Conservation (phyloP, 345 rosid species). For the Hypericum androsaemum region DNA sequence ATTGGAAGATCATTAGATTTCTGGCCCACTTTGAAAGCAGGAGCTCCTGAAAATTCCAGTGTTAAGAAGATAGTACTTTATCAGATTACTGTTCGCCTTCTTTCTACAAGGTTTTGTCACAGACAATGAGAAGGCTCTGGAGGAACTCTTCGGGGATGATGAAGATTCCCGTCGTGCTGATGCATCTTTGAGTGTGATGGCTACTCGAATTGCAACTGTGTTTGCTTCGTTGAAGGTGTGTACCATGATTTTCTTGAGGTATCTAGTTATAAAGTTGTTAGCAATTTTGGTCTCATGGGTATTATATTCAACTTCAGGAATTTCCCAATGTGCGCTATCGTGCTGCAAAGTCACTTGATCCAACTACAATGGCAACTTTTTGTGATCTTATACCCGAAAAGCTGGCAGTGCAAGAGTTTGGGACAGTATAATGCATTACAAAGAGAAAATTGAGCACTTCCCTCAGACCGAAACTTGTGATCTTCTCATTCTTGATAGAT, state of each 20-base stretch:
- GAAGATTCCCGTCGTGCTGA: slow-evolving; percentile 74
- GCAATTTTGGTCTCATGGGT: too few species aligned
- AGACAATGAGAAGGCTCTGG: slow-evolving; percentile 80
- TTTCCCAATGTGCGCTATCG: slow-evolving; percentile 92
- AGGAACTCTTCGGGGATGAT: slow-evolving; percentile 76
- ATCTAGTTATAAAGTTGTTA: slow-evolving; percentile 2
- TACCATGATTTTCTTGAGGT: slow-evolving; percentile 13
- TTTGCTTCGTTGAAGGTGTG: slow-evolving; percentile 94
- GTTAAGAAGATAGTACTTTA: too few species aligned
- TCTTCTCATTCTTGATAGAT: slow-evolving; percentile 91
- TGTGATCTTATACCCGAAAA: slow-evolving; percentile 90
- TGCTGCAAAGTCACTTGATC: slow-evolving; percentile 90
- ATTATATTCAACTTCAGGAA: slow-evolving; percentile 39
- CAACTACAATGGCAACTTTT: slow-evolving; percentile 81
- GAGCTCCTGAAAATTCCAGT: too few species aligned
- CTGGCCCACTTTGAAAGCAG: too few species aligned
- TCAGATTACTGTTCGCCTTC: slow-evolving; percentile 3
- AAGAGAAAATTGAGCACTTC: slow-evolving; percentile 62
- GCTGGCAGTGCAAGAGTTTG: slow-evolving; percentile 98
- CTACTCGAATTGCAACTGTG: slow-evolving; percentile 88
- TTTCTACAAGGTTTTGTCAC: slow-evolving; percentile 72
- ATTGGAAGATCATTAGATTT: background rate
- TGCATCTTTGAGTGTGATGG: slow-evolving; percentile 83
- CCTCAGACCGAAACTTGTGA: slow-evolving; percentile 96
- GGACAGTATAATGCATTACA: slow-evolving; percentile 72